These are phyloP conservation scores for Boletus subcaerulescens DNA, from an alignment of 768 basidiomycete species.

Conservation along the genomic window DNA sequence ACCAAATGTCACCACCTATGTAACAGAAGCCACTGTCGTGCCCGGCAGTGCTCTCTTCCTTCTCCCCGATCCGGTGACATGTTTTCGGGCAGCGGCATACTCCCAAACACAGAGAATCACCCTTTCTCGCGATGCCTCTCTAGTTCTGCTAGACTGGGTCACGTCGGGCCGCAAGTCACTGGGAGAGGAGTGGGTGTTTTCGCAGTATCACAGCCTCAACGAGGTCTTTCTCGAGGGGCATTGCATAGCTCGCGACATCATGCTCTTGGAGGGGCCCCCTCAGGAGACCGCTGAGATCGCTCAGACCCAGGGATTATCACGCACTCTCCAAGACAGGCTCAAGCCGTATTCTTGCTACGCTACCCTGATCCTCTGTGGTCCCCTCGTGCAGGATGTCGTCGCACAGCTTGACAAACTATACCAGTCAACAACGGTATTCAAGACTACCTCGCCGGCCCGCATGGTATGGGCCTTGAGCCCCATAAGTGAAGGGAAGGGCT, in stretches of 20 bases:
- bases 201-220: conserved; percentile 80
- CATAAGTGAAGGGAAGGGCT: conserved; percentile 44
- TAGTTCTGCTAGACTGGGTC: conserved; percentile 85
- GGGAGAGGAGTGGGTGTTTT: conserved; percentile 90
- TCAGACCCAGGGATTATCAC: conserved; percentile 31
- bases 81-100: conserved; percentile 83
- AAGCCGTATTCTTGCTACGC: conserved; percentile 90
- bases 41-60: conserved; percentile 63
- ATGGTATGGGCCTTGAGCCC: conserved; percentile 82
- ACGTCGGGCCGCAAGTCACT: conserved; percentile 82
- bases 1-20: conserved; percentile 51
- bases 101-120: conserved; percentile 79
- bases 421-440: conserved; percentile 60
- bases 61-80: conserved; percentile 91
- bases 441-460: conserved; percentile 46
- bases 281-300: conserved; percentile 7
- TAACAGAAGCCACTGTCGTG: conserved; percentile 55
- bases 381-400: conserved; percentile 49
- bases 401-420: conserved; percentile 48
- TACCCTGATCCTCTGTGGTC: conserved; percentile 78
- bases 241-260: conserved; percentile 72
- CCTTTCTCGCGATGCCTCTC: conserved; percentile 56
- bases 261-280: conserved; percentile 60
- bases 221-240: conserved; percentile 68
- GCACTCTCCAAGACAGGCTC: conserved; percentile 58